Conservation (phyloP, 257 asterid genomes). For the Scutellaria baicalensis region DNA sequence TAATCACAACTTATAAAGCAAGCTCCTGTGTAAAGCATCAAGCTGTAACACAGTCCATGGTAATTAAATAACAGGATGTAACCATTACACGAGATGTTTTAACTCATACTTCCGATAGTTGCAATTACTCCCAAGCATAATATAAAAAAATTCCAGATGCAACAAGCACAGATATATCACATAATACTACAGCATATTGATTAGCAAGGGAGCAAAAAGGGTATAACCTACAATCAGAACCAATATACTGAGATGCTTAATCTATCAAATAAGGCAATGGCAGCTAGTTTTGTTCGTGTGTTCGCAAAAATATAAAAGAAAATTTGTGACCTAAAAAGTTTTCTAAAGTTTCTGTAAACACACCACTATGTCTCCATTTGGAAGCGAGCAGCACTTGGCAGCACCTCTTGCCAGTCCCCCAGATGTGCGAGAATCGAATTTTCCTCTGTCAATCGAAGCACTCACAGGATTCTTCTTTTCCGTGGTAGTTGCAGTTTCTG, state of each 20-base stretch:
- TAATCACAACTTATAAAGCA: background rate
- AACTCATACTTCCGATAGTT: conserved; percentile 2
- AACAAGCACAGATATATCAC: background rate
- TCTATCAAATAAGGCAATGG: background rate
- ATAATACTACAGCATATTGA: background rate
- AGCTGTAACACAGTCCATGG: background rate
- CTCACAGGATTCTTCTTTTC: conserved; percentile 35
- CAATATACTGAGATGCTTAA: background rate
- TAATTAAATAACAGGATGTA: conserved; percentile 1
- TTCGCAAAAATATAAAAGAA: background rate
- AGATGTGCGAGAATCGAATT: conserved; percentile 62
- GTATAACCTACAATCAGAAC: conserved; percentile 2
- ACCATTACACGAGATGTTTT: background rate
- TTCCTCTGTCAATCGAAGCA: conserved; percentile 76
- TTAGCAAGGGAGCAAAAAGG: background rate
- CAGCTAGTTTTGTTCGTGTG: background rate
- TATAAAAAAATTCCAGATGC: background rate
- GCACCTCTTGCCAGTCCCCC: conserved; percentile 97
- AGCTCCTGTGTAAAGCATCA: background rate
- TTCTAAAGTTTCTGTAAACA: conserved; percentile 30
- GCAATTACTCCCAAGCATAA: conserved; percentile 1
- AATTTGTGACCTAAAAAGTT: background rate
- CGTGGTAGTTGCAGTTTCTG: conserved; percentile 28
- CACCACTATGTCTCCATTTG: conserved; percentile 98
- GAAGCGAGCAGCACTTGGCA: conserved; percentile 69